These are phyloP conservation scores for Penicillium simplicissimum DNA, from an alignment of 495 filamentous ascomycete genomes.

Conservation along the genomic window DNA sequence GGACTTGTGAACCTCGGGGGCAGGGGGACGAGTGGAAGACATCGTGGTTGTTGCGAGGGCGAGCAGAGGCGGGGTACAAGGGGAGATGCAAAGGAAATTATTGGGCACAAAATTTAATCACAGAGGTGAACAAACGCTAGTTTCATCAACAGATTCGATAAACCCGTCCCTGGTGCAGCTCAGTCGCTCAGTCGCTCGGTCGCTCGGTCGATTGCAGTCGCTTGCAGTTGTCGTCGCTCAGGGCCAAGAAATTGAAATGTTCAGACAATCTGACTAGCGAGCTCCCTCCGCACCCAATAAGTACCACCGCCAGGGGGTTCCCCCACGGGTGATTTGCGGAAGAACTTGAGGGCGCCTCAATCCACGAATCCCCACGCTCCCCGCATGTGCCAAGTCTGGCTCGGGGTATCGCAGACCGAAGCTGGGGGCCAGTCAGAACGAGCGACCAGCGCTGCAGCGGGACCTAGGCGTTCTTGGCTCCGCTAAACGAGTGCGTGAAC, in stretches of 20 bases:
- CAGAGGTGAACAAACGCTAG: background rate
- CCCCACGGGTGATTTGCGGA: constrained; percentile 19
- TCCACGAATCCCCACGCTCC: constrained; percentile 5
- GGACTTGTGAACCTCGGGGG: constrained; percentile 50
- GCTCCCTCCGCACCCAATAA: constrained; percentile 6
- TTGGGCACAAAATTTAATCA: background rate
- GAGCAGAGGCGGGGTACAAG: background rate
- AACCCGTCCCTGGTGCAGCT: no score
- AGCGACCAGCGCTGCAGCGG: background rate
- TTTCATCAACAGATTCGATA: background rate
- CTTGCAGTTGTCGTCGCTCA: background rate
- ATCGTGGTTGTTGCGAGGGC: constrained; percentile 16
- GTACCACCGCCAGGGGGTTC: background rate
- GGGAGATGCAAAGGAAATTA: background rate
- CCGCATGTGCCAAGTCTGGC: constrained; percentile 20
- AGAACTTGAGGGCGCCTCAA: constrained; percentile 6
- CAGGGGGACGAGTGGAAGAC: constrained; percentile 19
- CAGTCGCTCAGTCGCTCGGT: background rate
- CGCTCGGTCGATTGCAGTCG: background rate
- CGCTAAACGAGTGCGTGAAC: background rate
- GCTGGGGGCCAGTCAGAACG: background rate
- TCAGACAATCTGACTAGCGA: background rate
- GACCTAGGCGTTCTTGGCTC: background rate
- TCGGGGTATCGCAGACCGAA: constrained; percentile 18
- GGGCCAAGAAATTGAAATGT: background rate